Evolutionary conservation across 345 rosid species (phyloP), one percentile per base, ranked within the genome.

Genomic region (Gossypium raimondii): DNA sequence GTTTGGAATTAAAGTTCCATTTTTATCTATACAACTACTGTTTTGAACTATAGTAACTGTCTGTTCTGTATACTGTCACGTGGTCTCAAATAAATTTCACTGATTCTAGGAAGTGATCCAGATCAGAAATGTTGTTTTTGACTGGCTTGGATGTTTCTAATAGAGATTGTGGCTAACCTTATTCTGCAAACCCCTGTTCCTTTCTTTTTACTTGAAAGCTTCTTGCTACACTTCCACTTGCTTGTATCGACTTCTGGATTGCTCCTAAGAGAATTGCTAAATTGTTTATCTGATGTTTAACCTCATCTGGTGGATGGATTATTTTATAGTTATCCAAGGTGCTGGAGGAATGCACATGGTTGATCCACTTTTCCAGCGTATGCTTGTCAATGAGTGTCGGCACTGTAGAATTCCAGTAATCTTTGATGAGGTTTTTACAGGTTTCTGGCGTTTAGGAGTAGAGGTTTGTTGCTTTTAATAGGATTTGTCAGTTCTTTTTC

Each of bases 281-380:
- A 52, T 56, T 55, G 11, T 55, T 55, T 55, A 55, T 9, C 11
- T 64, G n/a, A 41, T 62, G 27, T 51, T 70, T 51, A 55, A n/a
- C 70, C 74, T 72, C 45, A 58, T 68, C n/a, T 16, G 6, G 27
- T 75, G 43, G 75, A 75, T 72, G 50, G 55, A 20, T 71, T 77
- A 29, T 69, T 78, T 52, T 84, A 73, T 78, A 95, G 99, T 95
- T 72, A 82, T 95, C 77, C 98, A 91, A 83, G 99, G 84, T 73
- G 84, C 99, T 81, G 99, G 97, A 77, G 99, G 99, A 73, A 95
- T 95, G 99, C 91, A 85, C 76, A 89, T 93, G 97, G 82, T 95
- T 79, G 98, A 95, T 86, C 99, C 98, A 27, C 96, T 95, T 73
- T 95, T 90, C 79, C 99, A 95, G 81, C 83, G 93, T 75, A 82